Base-by-base conservation (phyloP, 306 rosid species). In the Elaeagnus macrophylla region DNA sequence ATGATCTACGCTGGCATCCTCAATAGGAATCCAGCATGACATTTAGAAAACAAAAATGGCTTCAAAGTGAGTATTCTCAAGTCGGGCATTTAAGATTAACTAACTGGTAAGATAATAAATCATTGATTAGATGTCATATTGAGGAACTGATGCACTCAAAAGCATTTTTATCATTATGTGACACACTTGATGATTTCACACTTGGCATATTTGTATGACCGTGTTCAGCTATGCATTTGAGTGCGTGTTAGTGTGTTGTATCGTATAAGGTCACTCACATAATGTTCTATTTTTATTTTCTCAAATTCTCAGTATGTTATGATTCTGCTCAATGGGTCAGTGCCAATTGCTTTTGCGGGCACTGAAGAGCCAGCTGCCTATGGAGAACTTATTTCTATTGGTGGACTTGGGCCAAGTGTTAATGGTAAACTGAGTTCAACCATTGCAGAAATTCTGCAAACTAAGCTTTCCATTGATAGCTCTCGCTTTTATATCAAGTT, bases 281-380 rank as follows among this genome's bases (percentile, higher is more conserved):
- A 25, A 25, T 25, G 32, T 25, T 25, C 32, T n/a, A 25, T 2
- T 14, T 62, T 20, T 55, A 62, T 8, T n/a, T 39, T 62, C 9
- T 56, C 37, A 15, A 37, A 67, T 57, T 17, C 76, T 57, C 79
- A 93, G 96, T 82, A 84, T 75, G 99, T 87, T 73, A 87, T 87
- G 96, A 83, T 93, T 61, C 70, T 84, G 88, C 60, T 93, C 64
- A 93, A 93, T 67, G 84, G 95, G 60, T 70, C 82, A 54, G 85
- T 76, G 61, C 95, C 96, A 6, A 82, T 93, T 67, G 94, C 84
- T 39, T 93, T 87, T 72, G 85, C 71, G 37, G 89, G 95, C 54
- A 84, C 94, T 2, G 95, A 87, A 81, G 94, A 82, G 67, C 95
- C 99, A 7, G 88, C 99, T 14, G 96, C 96, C 3, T 93, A 84